These are phyloP conservation scores for Ulota crispa DNA, from an alignment of 225 moss, liverwort and hornwort genomes.

Conservation along the genomic window DNA sequence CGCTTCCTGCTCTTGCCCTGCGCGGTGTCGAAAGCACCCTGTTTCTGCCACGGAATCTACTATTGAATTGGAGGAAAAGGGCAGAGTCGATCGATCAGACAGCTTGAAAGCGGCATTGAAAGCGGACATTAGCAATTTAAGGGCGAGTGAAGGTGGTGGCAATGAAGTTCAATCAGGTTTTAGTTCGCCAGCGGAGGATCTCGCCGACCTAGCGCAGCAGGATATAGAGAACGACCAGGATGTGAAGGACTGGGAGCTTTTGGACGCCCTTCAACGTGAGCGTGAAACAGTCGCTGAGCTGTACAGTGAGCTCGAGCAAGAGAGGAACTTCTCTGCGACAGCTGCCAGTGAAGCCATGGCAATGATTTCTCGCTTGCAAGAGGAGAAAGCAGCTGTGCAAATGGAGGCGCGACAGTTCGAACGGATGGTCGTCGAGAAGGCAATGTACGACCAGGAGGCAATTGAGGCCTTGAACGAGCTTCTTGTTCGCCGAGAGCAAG, in stretches of 20 bases:
- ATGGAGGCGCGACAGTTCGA: constrained; percentile 63
- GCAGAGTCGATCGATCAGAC: neutral
- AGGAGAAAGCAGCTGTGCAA: constrained; percentile 57
- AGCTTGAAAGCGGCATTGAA: constrained; percentile 7
- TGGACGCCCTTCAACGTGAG: constrained; percentile 41
- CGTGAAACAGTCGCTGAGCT: constrained; percentile 43
- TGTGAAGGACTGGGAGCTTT: constrained; percentile 34
- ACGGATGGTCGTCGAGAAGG: constrained; percentile 55
- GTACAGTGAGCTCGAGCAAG: constrained; percentile 54
- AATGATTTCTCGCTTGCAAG: constrained; percentile 61
- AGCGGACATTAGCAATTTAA: constrained; percentile 10
- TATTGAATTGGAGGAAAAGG: constrained; percentile 6
- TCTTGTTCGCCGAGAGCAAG: constrained; percentile 47
- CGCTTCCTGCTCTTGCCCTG: constrained; percentile 35
- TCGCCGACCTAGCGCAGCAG: constrained; percentile 21
- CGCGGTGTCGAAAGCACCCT: constrained; percentile 8
- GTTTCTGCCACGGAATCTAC: constrained; percentile 5
- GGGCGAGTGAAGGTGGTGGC: constrained; percentile 14
- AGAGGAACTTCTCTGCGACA: constrained; percentile 47
- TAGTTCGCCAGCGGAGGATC: constrained; percentile 24
- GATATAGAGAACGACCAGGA: constrained; percentile 35
- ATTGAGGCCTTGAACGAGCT: constrained; percentile 53
- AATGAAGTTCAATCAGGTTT: constrained; percentile 19
- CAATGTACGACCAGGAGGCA: constrained; percentile 54
- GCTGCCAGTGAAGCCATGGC: constrained; percentile 62